Evolutionary conservation across 2,329 filamentous ascomycete genomes (phyloP).

Genomic region (Microcera coccophila): DNA sequence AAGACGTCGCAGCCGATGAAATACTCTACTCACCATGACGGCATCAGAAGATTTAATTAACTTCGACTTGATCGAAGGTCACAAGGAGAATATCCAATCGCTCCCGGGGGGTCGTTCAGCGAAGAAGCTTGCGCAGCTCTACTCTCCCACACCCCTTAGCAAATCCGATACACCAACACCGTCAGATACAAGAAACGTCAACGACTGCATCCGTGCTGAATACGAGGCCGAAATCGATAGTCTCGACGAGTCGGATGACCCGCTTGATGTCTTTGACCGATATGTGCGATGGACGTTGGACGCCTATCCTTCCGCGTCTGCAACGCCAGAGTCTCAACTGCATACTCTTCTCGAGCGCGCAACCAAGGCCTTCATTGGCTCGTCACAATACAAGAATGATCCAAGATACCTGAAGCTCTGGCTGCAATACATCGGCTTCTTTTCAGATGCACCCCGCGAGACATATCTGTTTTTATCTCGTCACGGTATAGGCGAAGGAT

Average conservation of each 20-base stretch:
- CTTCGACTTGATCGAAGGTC: slow-evolving; percentile 91
- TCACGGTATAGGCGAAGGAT: slow-evolving; percentile 77
- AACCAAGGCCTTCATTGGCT: slow-evolving; percentile 83
- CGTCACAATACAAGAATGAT: slow-evolving; percentile 88
- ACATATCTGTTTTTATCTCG: slow-evolving; percentile 87
- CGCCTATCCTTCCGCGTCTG: slow-evolving; percentile 90
- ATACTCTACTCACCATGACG: slow-evolving; percentile 42
- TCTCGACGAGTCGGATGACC: slow-evolving; percentile 86
- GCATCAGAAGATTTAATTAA: slow-evolving; percentile 54
- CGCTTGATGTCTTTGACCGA: slow-evolving; percentile 90
- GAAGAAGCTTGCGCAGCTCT: slow-evolving; percentile 78
- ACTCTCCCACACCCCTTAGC: slow-evolving; percentile 62
- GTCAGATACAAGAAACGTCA: slow-evolving; percentile 68
- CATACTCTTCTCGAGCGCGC: slow-evolving; percentile 86
- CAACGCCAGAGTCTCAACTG: slow-evolving; percentile 85
- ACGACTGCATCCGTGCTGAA: slow-evolving; percentile 74
- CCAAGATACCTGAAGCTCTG: slow-evolving; percentile 89
- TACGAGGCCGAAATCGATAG: slow-evolving; percentile 79
- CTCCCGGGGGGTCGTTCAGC: slow-evolving; percentile 85
- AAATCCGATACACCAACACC: slow-evolving; percentile 61
- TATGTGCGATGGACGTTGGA: slow-evolving; percentile 97
- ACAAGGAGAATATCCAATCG: slow-evolving; percentile 97
- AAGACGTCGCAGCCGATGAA: slow-evolving; percentile 11
- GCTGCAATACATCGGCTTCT: slow-evolving; percentile 90
- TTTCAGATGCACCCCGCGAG: slow-evolving; percentile 89